Evolutionary conservation across 225 moss, liverwort and hornwort species (phyloP).

Genomic region (Polytrichum commune): DNA sequence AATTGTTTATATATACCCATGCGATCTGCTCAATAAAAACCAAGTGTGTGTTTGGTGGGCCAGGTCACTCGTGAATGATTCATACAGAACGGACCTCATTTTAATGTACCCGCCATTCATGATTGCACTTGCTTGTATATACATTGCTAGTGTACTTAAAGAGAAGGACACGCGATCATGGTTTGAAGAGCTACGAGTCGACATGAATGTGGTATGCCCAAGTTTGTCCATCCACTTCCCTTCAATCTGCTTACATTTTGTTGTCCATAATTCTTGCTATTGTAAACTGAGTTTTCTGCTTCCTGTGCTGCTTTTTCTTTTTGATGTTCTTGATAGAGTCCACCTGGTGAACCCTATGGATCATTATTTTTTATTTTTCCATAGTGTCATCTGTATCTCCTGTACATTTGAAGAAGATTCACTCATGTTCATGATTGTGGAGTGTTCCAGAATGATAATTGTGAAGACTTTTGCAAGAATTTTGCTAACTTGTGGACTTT

Average conservation of each 20-base stretch:
- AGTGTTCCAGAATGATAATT: no score
- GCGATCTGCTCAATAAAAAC: no score
- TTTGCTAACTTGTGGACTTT: neutral
- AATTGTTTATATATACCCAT: no score
- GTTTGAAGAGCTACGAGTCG: conserved; percentile 96
- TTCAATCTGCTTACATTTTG: no score
- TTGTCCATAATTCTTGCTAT: no score
- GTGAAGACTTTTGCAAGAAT: no score
- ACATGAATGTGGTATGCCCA: conserved; percentile 93
- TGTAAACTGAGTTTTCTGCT: no score
- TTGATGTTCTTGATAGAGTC: no score
- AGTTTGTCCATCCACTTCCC: neutral
- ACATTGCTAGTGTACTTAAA: conserved; percentile 84
- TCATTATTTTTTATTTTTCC: no score
- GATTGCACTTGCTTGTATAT: conserved; percentile 96
- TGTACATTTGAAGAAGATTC: neutral
- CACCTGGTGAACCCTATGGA: no score
- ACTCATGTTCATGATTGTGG: neutral
- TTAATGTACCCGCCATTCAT: conserved; percentile 97
- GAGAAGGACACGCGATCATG: conserved; percentile 87
- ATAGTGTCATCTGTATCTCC: no score
- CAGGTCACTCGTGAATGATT: conserved; percentile 98
- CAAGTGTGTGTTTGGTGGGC: conserved; percentile 2
- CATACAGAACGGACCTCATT: conserved; percentile 92
- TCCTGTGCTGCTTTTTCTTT: no score